Conservation (phyloP, 2,329 filamentous ascomycete genomes). For the Pseudofabraea citricarpa region DNA sequence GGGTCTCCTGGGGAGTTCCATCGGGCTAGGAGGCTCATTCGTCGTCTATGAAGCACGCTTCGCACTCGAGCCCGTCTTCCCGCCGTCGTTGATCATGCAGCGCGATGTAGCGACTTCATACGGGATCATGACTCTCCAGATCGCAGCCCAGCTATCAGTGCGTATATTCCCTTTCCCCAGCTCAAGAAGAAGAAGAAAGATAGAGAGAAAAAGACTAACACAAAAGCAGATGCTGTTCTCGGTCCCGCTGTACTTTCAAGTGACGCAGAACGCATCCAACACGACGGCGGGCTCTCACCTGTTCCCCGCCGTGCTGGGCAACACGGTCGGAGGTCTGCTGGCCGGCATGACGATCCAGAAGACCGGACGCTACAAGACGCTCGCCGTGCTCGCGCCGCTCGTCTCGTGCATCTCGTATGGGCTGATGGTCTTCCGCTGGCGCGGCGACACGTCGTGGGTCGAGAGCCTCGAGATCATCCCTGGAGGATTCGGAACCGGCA, state of each 20-base stretch:
- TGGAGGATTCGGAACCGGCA: conserved; percentile 45
- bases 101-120: conserved; percentile 50
- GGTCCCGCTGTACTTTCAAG: conserved; percentile 66
- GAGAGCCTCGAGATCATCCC: conserved; percentile 58
- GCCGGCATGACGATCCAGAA: conserved; percentile 40
- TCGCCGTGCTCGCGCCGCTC: conserved; percentile 46
- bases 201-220: conserved; percentile 2
- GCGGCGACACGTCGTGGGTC: conserved; percentile 48
- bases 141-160: conserved; percentile 52
- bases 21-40: conserved; percentile 21
- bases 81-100: conserved; percentile 46
- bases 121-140: conserved; percentile 46
- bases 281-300: conserved; percentile 56
- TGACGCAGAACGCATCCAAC: conserved; percentile 51
- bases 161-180: conserved; percentile 16
- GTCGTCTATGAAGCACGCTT: conserved; percentile 32
- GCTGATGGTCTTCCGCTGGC: conserved; percentile 52
- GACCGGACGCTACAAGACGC: conserved; percentile 54
- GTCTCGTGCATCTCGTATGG: conserved; percentile 45
- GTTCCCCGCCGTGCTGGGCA: conserved; percentile 63
- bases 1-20: conserved; percentile 25
- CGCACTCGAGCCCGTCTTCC: conserved; percentile 53
- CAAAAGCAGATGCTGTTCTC: conserved; percentile 51
- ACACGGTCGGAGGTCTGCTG: conserved; percentile 58
- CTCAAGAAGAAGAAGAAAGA: too few species aligned